Evolutionary conservation across 2,329 filamentous ascomycete species (phyloP).

Genomic region (Rhynchosporium secalis): DNA sequence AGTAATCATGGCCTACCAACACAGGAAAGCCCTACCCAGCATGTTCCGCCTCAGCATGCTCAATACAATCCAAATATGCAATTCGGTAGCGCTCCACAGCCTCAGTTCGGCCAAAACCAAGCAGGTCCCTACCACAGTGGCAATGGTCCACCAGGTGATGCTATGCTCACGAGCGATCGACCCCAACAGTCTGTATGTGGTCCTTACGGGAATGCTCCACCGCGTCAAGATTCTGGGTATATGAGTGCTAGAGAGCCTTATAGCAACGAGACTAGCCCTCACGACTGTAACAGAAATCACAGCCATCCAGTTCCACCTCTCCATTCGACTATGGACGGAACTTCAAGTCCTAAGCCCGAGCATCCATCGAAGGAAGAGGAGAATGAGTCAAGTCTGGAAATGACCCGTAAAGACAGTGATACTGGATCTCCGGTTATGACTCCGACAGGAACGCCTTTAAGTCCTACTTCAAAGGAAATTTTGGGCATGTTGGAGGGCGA

Average conservation of each 20-base stretch:
- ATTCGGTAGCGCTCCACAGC: conserved; percentile 7
- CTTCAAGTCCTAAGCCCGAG: conserved; percentile 1
- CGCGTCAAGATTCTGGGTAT: conserved; percentile 39
- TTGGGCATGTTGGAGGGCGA: conserved; percentile 32
- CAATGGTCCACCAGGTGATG: conserved; percentile 5
- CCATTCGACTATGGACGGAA: neutral
- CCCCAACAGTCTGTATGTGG: conserved; percentile 16
- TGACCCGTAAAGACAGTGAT: conserved; percentile 11
- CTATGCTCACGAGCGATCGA: conserved; percentile 13
- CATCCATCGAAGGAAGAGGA: neutral
- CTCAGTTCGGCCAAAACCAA: conserved; percentile 11
- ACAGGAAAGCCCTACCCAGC: conserved; percentile 23
- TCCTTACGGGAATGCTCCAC: conserved; percentile 18
- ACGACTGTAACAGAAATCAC: conserved; percentile 19
- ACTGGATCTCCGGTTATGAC: conserved; percentile 4
- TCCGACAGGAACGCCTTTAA: conserved; percentile 27
- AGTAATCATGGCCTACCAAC: conserved; percentile 16
- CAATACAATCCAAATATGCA: conserved; percentile 2
- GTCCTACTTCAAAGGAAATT: conserved; percentile 36
- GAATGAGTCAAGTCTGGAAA: neutral
- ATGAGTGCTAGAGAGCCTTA: conserved; percentile 34
- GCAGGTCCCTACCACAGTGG: conserved; percentile 6
- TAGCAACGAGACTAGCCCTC: conserved; percentile 28
- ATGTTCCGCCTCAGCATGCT: conserved; percentile 22
- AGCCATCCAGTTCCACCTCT: neutral